Percentiles rank a stretch among this genome's conserved stretches.
Conservation (phyloP, 768 basidiomycete species). For the Punctularia strigosozonata region DNA sequence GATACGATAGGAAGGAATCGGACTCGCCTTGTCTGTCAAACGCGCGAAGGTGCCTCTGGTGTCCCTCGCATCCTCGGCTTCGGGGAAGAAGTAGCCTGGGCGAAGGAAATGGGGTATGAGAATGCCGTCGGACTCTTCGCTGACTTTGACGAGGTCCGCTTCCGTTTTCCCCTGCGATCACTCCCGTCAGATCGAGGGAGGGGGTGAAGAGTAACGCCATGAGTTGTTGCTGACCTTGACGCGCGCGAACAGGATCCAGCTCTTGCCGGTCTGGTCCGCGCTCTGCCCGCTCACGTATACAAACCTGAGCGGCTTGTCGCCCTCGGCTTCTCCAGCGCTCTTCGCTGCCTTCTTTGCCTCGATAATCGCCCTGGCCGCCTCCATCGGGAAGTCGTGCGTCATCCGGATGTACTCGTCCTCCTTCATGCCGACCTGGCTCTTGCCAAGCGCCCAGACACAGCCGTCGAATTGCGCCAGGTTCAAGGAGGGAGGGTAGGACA, state of each 20-base stretch:
- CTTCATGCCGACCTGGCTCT: slow-evolving; percentile 14
- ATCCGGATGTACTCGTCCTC: slow-evolving; percentile 21
- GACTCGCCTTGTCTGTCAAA: too few species aligned
- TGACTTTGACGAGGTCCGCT: slow-evolving; percentile 16
- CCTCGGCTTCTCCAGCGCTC: slow-evolving; percentile 15
- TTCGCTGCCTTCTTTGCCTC: too few species aligned
- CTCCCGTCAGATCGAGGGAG: not conserved
- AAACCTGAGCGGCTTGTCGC: slow-evolving; percentile 21
- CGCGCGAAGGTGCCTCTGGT: slow-evolving; percentile 10
- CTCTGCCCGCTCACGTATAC: slow-evolving; percentile 25
- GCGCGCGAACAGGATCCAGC: slow-evolving; percentile 18
- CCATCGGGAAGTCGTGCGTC: slow-evolving; percentile 23
- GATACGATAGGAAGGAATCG: too few species aligned
- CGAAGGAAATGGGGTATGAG: slow-evolving; percentile 17
- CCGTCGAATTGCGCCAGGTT: slow-evolving; percentile 22
- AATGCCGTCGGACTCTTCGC: slow-evolving; percentile 10
- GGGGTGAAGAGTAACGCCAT: not conserved
- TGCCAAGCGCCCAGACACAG: slow-evolving; percentile 26
- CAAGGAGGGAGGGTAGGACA: slow-evolving; percentile 18
- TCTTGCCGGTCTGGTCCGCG: slow-evolving; percentile 22
- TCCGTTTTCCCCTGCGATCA: slow-evolving; percentile 18
- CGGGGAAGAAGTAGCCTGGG: slow-evolving; percentile 25
- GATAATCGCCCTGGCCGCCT: slow-evolving; percentile 17
- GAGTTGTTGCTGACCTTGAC: slow-evolving; percentile 22
- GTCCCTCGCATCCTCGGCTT: slow-evolving; percentile 16